Evolutionary conservation across 2,329 filamentous ascomycete genomes (phyloP).

Genomic region (Cyphellophora attinorum): DNA sequence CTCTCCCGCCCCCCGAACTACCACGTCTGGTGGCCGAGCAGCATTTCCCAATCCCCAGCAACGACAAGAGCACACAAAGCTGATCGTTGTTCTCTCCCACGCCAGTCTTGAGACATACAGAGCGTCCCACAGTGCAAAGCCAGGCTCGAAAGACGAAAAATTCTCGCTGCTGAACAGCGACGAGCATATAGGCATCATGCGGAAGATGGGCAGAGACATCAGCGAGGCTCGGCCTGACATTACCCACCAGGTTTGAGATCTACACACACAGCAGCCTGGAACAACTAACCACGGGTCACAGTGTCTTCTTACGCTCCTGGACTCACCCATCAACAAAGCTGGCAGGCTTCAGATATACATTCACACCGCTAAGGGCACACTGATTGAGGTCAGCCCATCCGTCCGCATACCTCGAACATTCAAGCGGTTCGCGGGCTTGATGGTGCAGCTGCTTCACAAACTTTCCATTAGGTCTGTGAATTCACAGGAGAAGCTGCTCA

Average conservation of each 20-base stretch:
- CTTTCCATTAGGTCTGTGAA: conserved; percentile 93
- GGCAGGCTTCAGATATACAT: conserved; percentile 98
- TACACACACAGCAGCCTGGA: conserved; percentile 9
- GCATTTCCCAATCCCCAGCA: conserved; percentile 69
- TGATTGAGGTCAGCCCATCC: conserved; percentile 96
- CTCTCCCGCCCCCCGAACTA: conserved; percentile 80
- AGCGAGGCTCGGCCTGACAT: conserved; percentile 97
- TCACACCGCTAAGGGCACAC: conserved; percentile 89
- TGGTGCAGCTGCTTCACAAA: conserved; percentile 95
- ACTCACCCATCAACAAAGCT: conserved; percentile 97
- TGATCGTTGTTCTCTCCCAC: conserved; percentile 95
- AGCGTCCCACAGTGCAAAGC: conserved; percentile 62
- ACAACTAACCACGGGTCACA: conserved; percentile 32
- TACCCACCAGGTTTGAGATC: conserved; percentile 91
- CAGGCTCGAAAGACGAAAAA: conserved; percentile 75
- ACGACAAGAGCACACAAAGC: conserved; percentile 79
- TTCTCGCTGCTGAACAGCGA: conserved; percentile 97
- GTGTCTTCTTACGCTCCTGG: conserved; percentile 93
- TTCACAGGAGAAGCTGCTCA: conserved; percentile 92
- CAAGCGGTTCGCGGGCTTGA: conserved; percentile 95
- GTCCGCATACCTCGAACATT: conserved; percentile 97
- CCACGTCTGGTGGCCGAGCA: conserved; percentile 92
- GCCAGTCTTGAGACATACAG: conserved; percentile 97
- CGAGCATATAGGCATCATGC: conserved; percentile 97
- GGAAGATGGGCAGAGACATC: conserved; percentile 98